These are phyloP conservation scores for Penicillium argentinense DNA, from an alignment of 495 filamentous ascomycete genomes.

Conservation along the genomic window DNA sequence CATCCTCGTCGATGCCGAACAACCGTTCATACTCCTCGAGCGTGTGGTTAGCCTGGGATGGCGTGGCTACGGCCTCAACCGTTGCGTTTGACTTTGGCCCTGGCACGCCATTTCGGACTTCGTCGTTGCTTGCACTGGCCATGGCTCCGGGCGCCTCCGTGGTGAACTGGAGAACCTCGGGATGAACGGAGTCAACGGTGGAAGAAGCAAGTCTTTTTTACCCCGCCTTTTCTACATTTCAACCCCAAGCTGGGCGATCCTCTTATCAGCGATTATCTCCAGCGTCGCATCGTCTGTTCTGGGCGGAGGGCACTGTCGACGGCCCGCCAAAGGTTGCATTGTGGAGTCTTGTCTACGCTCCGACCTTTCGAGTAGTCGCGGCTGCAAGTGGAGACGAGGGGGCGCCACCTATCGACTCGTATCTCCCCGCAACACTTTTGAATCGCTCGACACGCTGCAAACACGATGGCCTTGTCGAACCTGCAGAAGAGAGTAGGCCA, in stretches of 20 bases:
- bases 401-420: not conserved
- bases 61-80: slow-evolving; percentile 3
- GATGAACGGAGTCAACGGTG: too few relatives aligned
- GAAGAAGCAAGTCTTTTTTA: slow-evolving; percentile 7
- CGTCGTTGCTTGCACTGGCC: not conserved
- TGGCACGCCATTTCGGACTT: not conserved
- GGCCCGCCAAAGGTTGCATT: not conserved
- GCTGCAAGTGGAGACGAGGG: too few relatives aligned
- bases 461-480: slow-evolving; percentile 24
- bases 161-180: not conserved
- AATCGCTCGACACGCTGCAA: too few relatives aligned
- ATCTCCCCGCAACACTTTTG: slow-evolving; percentile 11
- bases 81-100: slow-evolving; percentile 5
- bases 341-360: too few relatives aligned
- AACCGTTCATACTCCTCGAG: slow-evolving; percentile 39
- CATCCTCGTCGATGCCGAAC: slow-evolving; percentile 40
- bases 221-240: slow-evolving; percentile 23
- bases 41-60: slow-evolving; percentile 12
- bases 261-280: not conserved
- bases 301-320: too few relatives aligned
- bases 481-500: slow-evolving; percentile 38
- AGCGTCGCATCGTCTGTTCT: too few relatives aligned
- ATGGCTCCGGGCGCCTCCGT: slow-evolving; percentile 7
- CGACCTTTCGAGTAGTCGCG: too few relatives aligned
- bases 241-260: not conserved